Base-by-base conservation (phyloP, 148 eudicot species). In the Drosera capensis region DNA sequence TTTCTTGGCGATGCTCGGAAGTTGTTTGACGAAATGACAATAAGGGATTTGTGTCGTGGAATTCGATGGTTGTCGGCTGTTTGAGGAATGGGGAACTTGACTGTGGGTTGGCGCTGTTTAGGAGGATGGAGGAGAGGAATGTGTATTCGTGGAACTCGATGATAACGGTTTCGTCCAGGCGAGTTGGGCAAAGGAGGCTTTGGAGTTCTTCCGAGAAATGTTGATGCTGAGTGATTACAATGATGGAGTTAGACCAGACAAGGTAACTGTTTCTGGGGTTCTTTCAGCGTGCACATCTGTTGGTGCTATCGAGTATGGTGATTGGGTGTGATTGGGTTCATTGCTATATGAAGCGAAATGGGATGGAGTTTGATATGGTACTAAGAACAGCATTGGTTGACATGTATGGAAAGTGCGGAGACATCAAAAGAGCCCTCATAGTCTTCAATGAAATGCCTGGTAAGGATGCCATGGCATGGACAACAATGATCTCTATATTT, bases 381-480 rank as follows among this genome's bases (percentile, higher is more conserved):
- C 67, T 79, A 25, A 67, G 62, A 22, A 86, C 92, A 20, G 83
- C 86, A 7, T 58, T 86, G 42, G 74, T 86, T 40, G 80, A 82
- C 57, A 82, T 79, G 84, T 86, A 86, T 45, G 96, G 84, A 15
- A 86, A 86, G 54, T 75, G 84, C 41, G 96, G 96, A 47, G 54
- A 53, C 30, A 66, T 81, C 40, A 66, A 60, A 18, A 69, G 45
- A 57, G 93, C 93, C n/a, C 24, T 63, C 34, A 53, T 67, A 51
- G 65, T 74, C 17, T 86, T 86, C 25, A 62, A 41, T 19, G 57
- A 48, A 30, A 67, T 79, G 73, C 63, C 52, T 0, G 42, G 44
- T 15, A 86, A 73, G 68, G 96, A 86, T 65, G 70, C 81, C 56
- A 43, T 78, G 43, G 72, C 96, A 5, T 81, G 96, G 96, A 81